Evolutionary conservation across 2,329 filamentous ascomycete genomes (phyloP).

Genomic region (Neopestalotiopsis sp.): DNA sequence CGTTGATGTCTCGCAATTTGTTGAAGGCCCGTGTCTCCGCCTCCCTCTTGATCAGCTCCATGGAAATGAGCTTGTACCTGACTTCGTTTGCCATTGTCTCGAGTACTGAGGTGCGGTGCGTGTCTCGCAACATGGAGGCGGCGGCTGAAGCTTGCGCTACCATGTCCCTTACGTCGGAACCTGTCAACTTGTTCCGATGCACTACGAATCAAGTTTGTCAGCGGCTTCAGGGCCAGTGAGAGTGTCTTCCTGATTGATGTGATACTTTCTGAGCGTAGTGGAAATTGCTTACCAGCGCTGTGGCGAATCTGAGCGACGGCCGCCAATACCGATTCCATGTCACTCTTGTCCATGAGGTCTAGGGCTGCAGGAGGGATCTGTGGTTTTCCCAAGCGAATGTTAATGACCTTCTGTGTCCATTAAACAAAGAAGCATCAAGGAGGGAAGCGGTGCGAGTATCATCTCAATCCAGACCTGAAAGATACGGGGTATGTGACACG

Average conservation of each 20-base stretch:
- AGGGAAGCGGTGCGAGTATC: too few relatives aligned
- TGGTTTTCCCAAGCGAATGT: neutral
- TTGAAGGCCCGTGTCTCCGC: constrained; percentile 32
- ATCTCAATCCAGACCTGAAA: too few relatives aligned
- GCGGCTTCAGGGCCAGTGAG: neutral
- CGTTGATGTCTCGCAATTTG: constrained; percentile 37
- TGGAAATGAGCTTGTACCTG: constrained; percentile 34
- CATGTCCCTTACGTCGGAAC: neutral
- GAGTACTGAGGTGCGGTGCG: constrained; percentile 31
- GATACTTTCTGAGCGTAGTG: neutral
- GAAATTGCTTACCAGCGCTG: neutral
- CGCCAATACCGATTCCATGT: neutral
- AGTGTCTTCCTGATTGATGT: too few relatives aligned
- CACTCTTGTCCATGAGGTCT: neutral
- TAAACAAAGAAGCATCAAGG: too few relatives aligned
- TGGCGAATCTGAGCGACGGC: neutral
- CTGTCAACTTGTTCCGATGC: neutral
- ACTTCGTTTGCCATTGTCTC: constrained; percentile 34
- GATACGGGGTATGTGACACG: too few relatives aligned
- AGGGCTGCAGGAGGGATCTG: constrained; percentile 17
- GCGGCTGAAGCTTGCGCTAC: constrained; percentile 32
- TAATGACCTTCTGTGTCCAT: too few relatives aligned
- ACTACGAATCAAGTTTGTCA: neutral
- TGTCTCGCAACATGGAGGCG: constrained; percentile 34
- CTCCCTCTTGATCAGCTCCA: constrained; percentile 39